A percentile compares a stretch with the other conserved stretches of the same genome.
Evolutionary conservation across 768 basidiomycete genomes (phyloP).

Genomic region (Tricholoma matsutake): DNA sequence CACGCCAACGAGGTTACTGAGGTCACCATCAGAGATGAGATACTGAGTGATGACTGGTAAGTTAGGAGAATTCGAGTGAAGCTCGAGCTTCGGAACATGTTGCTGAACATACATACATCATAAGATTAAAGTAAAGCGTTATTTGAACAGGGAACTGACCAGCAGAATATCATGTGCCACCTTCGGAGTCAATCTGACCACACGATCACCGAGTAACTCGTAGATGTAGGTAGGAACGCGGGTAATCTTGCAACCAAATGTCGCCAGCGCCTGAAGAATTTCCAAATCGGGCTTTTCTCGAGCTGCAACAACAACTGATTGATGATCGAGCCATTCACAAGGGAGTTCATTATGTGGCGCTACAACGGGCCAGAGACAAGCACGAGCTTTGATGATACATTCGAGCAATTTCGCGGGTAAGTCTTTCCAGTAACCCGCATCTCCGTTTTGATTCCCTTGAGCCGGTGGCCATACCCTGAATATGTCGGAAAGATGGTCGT

Average conservation of each 20-base stretch:
- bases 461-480: slow-evolving; percentile 40
- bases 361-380: slow-evolving; percentile 36
- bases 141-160: slow-evolving; percentile 19
- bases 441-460: slow-evolving; percentile 33
- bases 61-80: slow-evolving; percentile 3
- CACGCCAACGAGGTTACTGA: slow-evolving; percentile 33
- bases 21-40: slow-evolving; percentile 30
- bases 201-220: slow-evolving; percentile 19
- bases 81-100: slow-evolving; percentile 8
- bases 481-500: slow-evolving; percentile 21
- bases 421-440: slow-evolving; percentile 36
- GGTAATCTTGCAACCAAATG: slow-evolving; percentile 32
- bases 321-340: slow-evolving; percentile 8
- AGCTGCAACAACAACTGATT: slow-evolving; percentile 26
- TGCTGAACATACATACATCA: slow-evolving; percentile 13
- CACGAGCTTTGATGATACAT: slow-evolving; percentile 20
- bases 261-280: slow-evolving; percentile 28
- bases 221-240: slow-evolving; percentile 35
- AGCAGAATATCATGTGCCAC: slow-evolving; percentile 27
- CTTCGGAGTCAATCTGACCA: slow-evolving; percentile 24
- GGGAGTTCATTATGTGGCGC: background rate
- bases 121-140: background rate
- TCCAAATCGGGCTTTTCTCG: slow-evolving; percentile 8
- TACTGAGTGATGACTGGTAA: slow-evolving; percentile 25
- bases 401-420: slow-evolving; percentile 30